A percentile compares a stretch with the other conserved stretches of the same genome.
These are phyloP conservation scores for Setomelanomma holmii DNA, from an alignment of 2,329 filamentous ascomycete genomes.

Conservation along the genomic window DNA sequence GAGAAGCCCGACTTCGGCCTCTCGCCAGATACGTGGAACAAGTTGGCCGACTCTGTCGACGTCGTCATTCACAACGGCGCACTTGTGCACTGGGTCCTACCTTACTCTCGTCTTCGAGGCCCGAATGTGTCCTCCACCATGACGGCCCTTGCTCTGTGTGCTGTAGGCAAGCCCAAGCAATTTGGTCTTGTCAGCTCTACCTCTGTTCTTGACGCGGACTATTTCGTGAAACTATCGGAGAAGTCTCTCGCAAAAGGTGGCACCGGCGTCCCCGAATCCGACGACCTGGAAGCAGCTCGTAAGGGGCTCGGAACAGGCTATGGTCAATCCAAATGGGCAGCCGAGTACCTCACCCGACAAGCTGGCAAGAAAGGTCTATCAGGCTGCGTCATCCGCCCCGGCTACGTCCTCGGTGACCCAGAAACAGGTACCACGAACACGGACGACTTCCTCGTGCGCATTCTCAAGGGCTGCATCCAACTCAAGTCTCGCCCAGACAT, in stretches of 20 bases:
- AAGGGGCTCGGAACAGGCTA: slow-evolving; percentile 85
- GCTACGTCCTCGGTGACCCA: slow-evolving; percentile 82
- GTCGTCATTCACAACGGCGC: slow-evolving; percentile 76
- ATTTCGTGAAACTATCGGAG: slow-evolving; percentile 79
- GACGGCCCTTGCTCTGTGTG: slow-evolving; percentile 77
- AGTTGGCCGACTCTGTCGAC: slow-evolving; percentile 71
- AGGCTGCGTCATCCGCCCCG: slow-evolving; percentile 80
- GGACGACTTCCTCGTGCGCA: slow-evolving; percentile 88
- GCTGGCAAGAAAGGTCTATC: slow-evolving; percentile 78
- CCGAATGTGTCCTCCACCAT: slow-evolving; percentile 85
- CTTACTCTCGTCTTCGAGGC: slow-evolving; percentile 73
- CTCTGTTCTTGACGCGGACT: slow-evolving; percentile 78
- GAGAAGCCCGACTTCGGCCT: slow-evolving; percentile 76
- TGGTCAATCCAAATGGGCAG: slow-evolving; percentile 89
- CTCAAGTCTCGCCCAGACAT: slow-evolving; percentile 76
- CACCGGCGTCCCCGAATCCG: slow-evolving; percentile 72
- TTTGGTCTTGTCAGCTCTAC: slow-evolving; percentile 86
- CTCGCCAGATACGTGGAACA: slow-evolving; percentile 69
- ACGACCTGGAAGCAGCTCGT: slow-evolving; percentile 79
- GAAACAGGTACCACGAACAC: slow-evolving; percentile 74
- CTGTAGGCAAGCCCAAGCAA: slow-evolving; percentile 77
- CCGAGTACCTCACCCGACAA: slow-evolving; percentile 74
- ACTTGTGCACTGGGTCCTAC: slow-evolving; percentile 78
- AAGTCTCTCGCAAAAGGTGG: slow-evolving; percentile 67
- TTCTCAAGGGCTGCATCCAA: slow-evolving; percentile 88